Evolutionary conservation across 2,329 filamentous ascomycete genomes (phyloP), one percentile per base, ranked within the genome.

Genomic region (Fusarium graminum): DNA sequence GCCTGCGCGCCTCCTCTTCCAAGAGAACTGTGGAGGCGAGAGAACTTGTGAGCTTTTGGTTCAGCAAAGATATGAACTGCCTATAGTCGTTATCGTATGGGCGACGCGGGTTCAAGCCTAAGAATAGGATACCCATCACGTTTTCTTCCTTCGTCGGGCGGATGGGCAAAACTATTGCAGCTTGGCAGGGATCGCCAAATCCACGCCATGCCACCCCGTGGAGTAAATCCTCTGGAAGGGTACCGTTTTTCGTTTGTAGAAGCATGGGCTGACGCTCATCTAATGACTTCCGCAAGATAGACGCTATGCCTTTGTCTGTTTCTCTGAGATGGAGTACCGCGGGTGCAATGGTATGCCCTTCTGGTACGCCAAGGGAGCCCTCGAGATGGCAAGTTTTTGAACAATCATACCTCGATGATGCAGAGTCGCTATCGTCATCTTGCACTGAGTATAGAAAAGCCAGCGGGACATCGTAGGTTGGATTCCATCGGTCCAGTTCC

Each of bases 71-170:
- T 17, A 92, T 82, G 68, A 90, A 92, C 10, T 90, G 83, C 40
- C 83, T 85, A 70, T 92, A 93, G 63, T 92, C 89, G 59, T 90
- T 88, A 70, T 93, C 90, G 64, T 91, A 92, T 0, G 90, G 90
- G 40, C 89, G 81, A 41, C 90, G 81, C 7, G 90, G 89, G 69
- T 93, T 92, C 11, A 92, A 80, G 2, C 89, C 90, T 40, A 93
- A 80, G 14, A 92, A 82, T 6, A 93, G 78, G 63, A 92, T 86
- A 0, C 89, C 91, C 59, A 92, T 83, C 1, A 87, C 86, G 11
- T 83, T 82, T 54, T 92, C 89, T 28, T 81, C 88, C 4, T 87
- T 90, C 0, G 89, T 84, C 7, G 82, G 88, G 53, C 90, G 87
- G 39, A 93, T 89, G 0, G 91, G 90, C 64, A 88, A 87, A 16